Conservation (phyloP, 164 flowering plant genomes). For the Kalanchoe fedtschenkoi region DNA sequence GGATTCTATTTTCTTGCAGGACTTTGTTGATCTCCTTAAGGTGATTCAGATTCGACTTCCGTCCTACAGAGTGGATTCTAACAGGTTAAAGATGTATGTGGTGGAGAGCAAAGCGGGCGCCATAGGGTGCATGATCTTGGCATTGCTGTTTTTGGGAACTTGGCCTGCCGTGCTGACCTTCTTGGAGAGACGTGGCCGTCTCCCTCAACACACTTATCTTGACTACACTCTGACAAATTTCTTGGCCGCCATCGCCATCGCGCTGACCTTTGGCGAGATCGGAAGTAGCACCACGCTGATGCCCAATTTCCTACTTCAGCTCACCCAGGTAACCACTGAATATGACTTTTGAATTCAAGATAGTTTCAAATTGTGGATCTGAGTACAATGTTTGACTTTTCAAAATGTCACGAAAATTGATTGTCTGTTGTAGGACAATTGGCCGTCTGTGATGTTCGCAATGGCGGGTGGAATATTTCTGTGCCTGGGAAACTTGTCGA, state of each 20-base stretch:
- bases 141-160: slow-evolving; percentile 66
- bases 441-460: neutral
- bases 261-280: slow-evolving; percentile 71
- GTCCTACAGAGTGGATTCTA: slow-evolving; percentile 7
- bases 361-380: neutral
- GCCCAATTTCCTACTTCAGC: slow-evolving; percentile 70
- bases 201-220: slow-evolving; percentile 86
- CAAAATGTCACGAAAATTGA: neutral
- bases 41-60: slow-evolving; percentile 8
- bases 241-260: slow-evolving; percentile 72
- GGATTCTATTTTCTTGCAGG: slow-evolving; percentile 16
- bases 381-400: neutral
- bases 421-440: neutral
- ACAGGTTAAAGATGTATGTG: slow-evolving; percentile 44
- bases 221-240: slow-evolving; percentile 74
- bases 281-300: slow-evolving; percentile 26
- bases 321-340: slow-evolving; percentile 47
- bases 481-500: slow-evolving; percentile 5
- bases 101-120: slow-evolving; percentile 82
- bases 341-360: too few relatives aligned
- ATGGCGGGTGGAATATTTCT: slow-evolving; percentile 6
- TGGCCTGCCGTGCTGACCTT: slow-evolving; percentile 81
- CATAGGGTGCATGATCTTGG: slow-evolving; percentile 60
- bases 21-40: slow-evolving; percentile 10
- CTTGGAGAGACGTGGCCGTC: slow-evolving; percentile 73